These are phyloP conservation scores for Chlorella ohadii DNA, from an alignment of 139 green algal species.

Conservation along the genomic window DNA sequence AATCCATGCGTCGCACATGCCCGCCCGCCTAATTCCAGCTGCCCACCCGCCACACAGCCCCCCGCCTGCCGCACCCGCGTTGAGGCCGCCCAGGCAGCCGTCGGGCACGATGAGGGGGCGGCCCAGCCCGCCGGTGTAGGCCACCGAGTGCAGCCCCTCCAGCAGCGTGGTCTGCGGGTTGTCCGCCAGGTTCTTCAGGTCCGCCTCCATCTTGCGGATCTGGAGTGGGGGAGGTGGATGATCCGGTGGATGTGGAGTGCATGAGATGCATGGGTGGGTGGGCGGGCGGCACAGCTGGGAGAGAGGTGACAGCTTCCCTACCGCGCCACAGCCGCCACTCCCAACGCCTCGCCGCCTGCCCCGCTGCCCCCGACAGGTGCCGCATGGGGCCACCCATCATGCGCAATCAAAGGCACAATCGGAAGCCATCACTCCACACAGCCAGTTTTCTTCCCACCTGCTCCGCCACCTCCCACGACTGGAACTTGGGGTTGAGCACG, in stretches of 20 bases:
- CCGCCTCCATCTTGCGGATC: conserved; percentile 66
- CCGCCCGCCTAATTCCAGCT: no score
- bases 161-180: conserved; percentile 75
- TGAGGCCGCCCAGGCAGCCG: conserved; percentile 36
- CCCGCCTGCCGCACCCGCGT: background rate
- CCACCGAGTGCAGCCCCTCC: conserved; percentile 77
- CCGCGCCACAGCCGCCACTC: background rate
- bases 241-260: conserved; percentile 55
- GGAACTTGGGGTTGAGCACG: conserved; percentile 90
- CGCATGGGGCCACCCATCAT: no score
- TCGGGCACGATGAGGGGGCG: conserved; percentile 81
- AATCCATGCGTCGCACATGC: no score
- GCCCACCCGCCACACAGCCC: background rate
- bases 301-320: no score
- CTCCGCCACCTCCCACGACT: conserved; percentile 76
- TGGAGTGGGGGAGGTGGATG: background rate
- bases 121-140: conserved; percentile 82
- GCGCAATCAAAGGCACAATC: no score
- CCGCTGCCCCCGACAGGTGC: no score
- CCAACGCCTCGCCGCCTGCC: no score
- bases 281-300: background rate
- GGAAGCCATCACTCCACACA: no score
- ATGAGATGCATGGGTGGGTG: no score
- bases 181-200: conserved; percentile 68
- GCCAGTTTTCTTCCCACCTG: no score